Conservation (phyloP, 1,284 basidiomycete species). For the Porodaedalea pini region DNA sequence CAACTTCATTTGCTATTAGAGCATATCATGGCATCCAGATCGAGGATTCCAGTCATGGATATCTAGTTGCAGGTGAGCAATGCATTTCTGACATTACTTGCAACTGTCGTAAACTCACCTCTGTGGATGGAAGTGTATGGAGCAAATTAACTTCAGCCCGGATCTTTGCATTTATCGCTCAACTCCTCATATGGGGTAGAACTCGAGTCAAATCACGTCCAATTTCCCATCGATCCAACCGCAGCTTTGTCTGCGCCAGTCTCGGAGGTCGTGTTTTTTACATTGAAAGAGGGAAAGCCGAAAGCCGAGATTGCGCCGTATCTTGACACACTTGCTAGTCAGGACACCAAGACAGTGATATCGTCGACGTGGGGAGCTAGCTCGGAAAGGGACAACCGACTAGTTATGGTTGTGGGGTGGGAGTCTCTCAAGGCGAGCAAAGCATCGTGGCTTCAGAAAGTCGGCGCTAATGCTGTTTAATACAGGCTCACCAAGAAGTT, state of each 20-base stretch:
- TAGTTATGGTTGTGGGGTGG: no score
- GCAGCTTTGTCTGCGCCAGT: neutral
- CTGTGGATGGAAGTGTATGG: neutral
- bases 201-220: neutral
- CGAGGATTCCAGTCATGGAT: neutral
- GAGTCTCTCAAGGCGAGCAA: conserved; percentile 1
- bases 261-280: neutral
- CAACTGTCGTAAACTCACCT: neutral
- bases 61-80: neutral
- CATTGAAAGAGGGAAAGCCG: neutral
- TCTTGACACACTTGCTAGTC: neutral
- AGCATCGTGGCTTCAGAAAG: neutral
- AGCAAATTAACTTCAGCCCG: neutral
- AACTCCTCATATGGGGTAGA: neutral
- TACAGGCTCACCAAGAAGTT: neutral
- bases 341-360: neutral
- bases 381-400: neutral
- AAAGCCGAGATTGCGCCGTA: neutral
- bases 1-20: neutral
- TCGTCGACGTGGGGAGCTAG: neutral
- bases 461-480: neutral
- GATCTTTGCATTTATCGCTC: neutral
- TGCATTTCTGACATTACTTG: neutral
- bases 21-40: neutral
- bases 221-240: neutral